A percentile compares a stretch with the other conserved stretches of the same genome.
phyloP scores from a whole-genome alignment of 148 eudicot genomes.

The Pharnaceum exiguum region DNA sequence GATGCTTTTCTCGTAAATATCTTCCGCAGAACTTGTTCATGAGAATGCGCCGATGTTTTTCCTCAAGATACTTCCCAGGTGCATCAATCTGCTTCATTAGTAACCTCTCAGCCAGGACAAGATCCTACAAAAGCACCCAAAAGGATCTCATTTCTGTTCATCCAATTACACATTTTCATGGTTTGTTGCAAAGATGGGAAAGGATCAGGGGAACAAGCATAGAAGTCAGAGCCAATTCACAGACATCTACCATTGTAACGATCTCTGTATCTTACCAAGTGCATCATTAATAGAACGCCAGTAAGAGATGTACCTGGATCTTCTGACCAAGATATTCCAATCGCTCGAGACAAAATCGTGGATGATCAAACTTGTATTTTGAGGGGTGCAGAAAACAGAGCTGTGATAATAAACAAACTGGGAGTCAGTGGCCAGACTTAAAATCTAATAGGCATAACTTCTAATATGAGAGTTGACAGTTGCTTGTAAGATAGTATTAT shows the following conservation, averaged over 20 bases:
- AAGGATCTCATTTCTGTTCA: not conserved
- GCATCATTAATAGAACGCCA: not conserved
- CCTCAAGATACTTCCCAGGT: constrained; percentile 81
- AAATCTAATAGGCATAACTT: too few species aligned
- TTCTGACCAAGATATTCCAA: constrained; percentile 96
- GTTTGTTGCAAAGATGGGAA: not conserved
- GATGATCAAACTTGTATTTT: constrained; percentile 87
- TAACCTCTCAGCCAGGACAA: constrained; percentile 94
- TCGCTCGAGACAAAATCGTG: constrained; percentile 93
- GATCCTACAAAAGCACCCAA: constrained; percentile 50
- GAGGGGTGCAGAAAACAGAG: constrained; percentile 91
- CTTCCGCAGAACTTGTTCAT: constrained; percentile 96
- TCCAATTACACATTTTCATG: not conserved
- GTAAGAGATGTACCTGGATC: constrained; percentile 65
- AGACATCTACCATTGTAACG: not conserved
- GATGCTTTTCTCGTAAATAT: constrained; percentile 70
- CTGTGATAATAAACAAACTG: constrained; percentile 31
- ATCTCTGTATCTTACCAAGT: not conserved
- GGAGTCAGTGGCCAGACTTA: not conserved
- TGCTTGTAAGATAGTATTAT: too few species aligned
- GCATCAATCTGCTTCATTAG: constrained; percentile 97
- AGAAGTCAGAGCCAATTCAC: not conserved
- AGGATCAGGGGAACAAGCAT: too few species aligned
- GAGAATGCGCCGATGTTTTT: constrained; percentile 73
- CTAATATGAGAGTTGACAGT: too few species aligned